These are phyloP conservation scores for Byssoonygena ceratinophila DNA, from an alignment of 2,329 filamentous ascomycete species.

Conservation along the genomic window DNA sequence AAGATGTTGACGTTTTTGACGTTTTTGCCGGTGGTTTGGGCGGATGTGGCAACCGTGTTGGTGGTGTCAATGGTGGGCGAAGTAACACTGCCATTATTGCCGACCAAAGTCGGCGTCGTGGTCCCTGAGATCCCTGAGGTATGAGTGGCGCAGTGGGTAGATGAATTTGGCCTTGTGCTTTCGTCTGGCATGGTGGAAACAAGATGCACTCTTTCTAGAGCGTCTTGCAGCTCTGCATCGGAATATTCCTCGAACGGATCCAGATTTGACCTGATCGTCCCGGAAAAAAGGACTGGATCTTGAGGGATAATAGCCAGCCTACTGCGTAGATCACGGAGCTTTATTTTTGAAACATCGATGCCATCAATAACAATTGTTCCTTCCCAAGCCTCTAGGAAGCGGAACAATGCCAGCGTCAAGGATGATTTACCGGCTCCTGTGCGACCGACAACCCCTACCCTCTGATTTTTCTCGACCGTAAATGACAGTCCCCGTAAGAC, in stretches of 20 bases:
- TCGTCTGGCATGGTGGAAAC: conserved; percentile 35
- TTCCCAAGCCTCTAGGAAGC: conserved; percentile 59
- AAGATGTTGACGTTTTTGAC: conserved; percentile 54
- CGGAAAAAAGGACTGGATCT: conserved; percentile 71
- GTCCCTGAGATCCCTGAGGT: conserved; percentile 9
- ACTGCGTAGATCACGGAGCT: conserved; percentile 59
- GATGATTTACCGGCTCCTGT: conserved; percentile 72
- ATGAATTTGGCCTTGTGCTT: conserved; percentile 2
- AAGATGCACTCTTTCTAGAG: conserved; percentile 61
- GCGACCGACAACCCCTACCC: conserved; percentile 65
- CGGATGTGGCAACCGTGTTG: conserved; percentile 30
- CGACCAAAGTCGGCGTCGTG: conserved; percentile 16
- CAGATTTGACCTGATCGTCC: conserved; percentile 64
- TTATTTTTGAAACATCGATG: conserved; percentile 61
- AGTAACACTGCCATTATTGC: conserved; percentile 17
- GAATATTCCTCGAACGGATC: conserved; percentile 64
- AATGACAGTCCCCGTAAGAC: conserved; percentile 62
- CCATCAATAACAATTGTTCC: conserved; percentile 63
- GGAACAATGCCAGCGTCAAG: conserved; percentile 63
- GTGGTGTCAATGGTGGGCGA: conserved; percentile 13
- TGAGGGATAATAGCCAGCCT: conserved; percentile 72
- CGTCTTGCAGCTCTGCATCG: conserved; percentile 59
- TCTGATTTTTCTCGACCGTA: conserved; percentile 53
- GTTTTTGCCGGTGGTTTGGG: conserved; percentile 23
- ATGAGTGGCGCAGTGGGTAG: neutral